Conservation (phyloP, 805 yeast genomes). For the Ascoidea tarda region DNA sequence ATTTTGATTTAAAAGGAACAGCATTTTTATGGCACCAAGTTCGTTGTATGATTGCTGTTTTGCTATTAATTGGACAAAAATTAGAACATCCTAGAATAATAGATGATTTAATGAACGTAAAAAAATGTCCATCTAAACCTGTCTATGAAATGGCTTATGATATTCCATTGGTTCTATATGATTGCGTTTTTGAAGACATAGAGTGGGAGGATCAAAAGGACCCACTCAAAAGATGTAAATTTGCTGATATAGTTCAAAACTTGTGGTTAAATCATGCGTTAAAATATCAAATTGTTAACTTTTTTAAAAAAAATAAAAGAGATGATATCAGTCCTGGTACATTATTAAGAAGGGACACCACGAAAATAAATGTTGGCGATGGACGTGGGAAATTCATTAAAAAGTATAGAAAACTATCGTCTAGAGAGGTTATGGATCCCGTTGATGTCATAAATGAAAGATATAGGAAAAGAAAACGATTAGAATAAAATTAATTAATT, state of each 20-base stretch:
- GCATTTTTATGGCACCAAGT: constrained; percentile 99
- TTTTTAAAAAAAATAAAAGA: constrained; percentile 24
- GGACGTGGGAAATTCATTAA: constrained; percentile 54
- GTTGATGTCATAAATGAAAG: constrained; percentile 59
- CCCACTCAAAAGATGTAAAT: constrained; percentile 24
- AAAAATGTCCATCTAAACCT: constrained; percentile 52
- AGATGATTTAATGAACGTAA: constrained; percentile 41
- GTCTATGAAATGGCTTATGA: constrained; percentile 83
- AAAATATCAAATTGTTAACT: constrained; percentile 36
- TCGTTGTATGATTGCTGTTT: constrained; percentile 80
- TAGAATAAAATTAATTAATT: too few species aligned
- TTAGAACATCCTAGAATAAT: constrained; percentile 51
- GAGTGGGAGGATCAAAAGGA: constrained; percentile 36
- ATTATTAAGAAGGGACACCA: constrained; percentile 8
- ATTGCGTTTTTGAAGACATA: constrained; percentile 59
- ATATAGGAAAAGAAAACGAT: constrained; percentile 30
- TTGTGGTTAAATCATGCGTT: constrained; percentile 41
- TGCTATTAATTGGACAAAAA: constrained; percentile 70
- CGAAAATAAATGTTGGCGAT: constrained; percentile 52
- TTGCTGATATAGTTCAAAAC: constrained; percentile 30
- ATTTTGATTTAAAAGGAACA: constrained; percentile 68
- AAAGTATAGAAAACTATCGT: constrained; percentile 39
- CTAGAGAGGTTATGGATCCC: constrained; percentile 45
- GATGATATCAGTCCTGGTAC: not conserved
- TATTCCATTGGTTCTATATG: constrained; percentile 72